Conservation (phyloP, 352 stramenopile genomes). For the Thraustochytrium striatum region DNA sequence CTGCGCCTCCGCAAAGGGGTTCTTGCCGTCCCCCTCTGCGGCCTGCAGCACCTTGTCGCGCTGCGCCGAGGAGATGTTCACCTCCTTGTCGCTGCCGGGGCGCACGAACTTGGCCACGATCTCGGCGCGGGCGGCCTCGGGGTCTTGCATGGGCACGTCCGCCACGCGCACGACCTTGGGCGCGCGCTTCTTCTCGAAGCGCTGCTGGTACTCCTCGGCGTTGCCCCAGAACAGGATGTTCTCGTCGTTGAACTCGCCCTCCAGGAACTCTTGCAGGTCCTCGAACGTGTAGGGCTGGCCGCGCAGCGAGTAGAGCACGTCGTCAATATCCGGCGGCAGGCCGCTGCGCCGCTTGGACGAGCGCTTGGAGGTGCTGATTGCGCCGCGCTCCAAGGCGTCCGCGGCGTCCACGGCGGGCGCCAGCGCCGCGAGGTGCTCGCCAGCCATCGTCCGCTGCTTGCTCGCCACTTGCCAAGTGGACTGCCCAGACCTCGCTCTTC, state of each 20-base stretch:
- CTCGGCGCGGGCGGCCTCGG: neutral
- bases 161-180: neutral
- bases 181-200: neutral
- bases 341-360: too few species aligned
- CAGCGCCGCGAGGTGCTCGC: too few species aligned
- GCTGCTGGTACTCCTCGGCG: constrained; percentile 19
- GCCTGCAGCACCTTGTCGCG: neutral
- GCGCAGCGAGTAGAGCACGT: constrained; percentile 9
- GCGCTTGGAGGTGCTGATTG: too few species aligned
- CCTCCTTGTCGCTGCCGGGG: neutral
- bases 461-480: too few species aligned
- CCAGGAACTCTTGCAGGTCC: constrained; percentile 14
- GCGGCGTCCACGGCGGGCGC: too few species aligned
- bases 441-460: too few species aligned
- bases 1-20: neutral
- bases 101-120: neutral
- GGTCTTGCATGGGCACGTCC: too few species aligned
- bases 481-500: too few species aligned
- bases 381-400: too few species aligned
- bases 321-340: constrained; percentile 1
- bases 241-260: constrained; percentile 13
- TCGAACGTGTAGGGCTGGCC: neutral
- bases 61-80: neutral
- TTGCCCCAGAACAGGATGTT: constrained; percentile 3
- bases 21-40: neutral